Evolutionary conservation across 768 basidiomycete species (phyloP), one percentile per base, ranked within the genome.

Genomic region (Cystoderma amianthinum): DNA sequence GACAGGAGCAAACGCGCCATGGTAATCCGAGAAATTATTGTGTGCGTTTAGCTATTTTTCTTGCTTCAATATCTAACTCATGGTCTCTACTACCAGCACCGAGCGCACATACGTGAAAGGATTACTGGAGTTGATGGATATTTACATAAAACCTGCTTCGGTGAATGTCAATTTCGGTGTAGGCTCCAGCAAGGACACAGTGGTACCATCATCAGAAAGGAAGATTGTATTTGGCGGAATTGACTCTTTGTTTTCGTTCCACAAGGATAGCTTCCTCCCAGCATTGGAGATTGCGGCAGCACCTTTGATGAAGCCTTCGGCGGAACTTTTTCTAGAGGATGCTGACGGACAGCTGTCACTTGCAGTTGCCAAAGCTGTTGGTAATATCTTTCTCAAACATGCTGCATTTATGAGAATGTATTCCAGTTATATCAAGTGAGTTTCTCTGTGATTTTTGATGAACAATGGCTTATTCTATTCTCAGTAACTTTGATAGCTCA

Each of bases 361-460:
- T 39, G 68, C 67, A 34, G 87, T 89, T 11, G 90, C 89, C 0
- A 85, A 76, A 44, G 73, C 78, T 11, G 84, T 99, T 25, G 94
- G 89, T 5, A 75, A 83, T 43, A 92, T 89, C 36, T 99, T 98
- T 62, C 67, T 90, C 41, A 87, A 85, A 40, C 93, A 99, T 60
- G 89, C 92, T 21, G 92, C 95, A 3, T 97, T 97, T 69, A 91
- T 99, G 89, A 89, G 73, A 67, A 97, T 98, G 86, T 99, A 99
- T 60, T 93, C 92, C 22, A 87, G 85, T 33, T 99, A 97, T 59
- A 95, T 95, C 72, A 97, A 98, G 90, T 92, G 58, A 57, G 47
- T 17, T 36, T 20, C 10, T 9, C 19, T 92, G 90, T 63, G 94
- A 95, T 60, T 98, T 97, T 60, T 13, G 17, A 7, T n/a, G n/a